Percentiles rank a stretch among this genome's conserved stretches.
Conservation (phyloP, 306 rosid genomes). For the Malus asiatica region DNA sequence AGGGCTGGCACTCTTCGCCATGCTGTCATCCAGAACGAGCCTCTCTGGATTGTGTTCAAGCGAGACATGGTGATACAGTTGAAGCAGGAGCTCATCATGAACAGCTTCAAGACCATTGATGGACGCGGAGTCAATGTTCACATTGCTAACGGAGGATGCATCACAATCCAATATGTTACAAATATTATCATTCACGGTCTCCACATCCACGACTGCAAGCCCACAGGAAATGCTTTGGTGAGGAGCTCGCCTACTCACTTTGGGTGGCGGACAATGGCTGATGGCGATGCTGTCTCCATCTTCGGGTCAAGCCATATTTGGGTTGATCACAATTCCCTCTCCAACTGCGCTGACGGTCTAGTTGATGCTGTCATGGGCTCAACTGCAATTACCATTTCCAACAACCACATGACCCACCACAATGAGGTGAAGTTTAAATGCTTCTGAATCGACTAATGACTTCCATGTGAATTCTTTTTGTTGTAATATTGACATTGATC, state of each 20-base stretch:
- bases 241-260: constrained; percentile 82
- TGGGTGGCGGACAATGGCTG: constrained; percentile 99
- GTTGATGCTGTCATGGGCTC: constrained; percentile 98
- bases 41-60: constrained; percentile 95
- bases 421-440: constrained; percentile 55
- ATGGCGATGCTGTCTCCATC: constrained; percentile 87
- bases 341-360: constrained; percentile 94
- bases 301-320: constrained; percentile 92
- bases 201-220: constrained; percentile 86
- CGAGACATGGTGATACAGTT: constrained; percentile 91
- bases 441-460: not conserved
- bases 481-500: constrained; percentile 6
- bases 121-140: constrained; percentile 88
- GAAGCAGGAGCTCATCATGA: constrained; percentile 88
- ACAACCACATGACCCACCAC: constrained; percentile 98
- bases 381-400: constrained; percentile 84
- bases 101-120: constrained; percentile 95
- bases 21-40: constrained; percentile 79
- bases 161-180: constrained; percentile 82
- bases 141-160: constrained; percentile 86
- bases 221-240: constrained; percentile 97
- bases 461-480: not conserved
- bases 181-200: constrained; percentile 83
- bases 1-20: constrained; percentile 82
- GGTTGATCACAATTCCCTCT: constrained; percentile 92